Conservation (phyloP, 2,329 filamentous ascomycete species). For the Ascochyta pisi region DNA sequence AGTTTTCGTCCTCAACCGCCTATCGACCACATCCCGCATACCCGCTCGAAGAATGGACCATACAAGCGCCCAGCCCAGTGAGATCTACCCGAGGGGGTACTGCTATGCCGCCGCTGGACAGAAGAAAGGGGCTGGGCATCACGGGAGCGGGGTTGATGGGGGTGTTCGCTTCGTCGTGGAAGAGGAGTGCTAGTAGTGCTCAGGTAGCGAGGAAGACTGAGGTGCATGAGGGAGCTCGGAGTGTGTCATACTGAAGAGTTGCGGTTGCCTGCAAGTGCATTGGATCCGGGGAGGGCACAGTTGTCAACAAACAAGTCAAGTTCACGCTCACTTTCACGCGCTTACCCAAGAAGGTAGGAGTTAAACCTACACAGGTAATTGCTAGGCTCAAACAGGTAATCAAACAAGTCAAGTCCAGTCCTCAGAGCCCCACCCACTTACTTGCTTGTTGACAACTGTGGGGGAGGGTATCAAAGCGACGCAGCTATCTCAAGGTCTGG, state of each 20-base stretch:
- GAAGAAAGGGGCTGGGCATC: slow-evolving; percentile 10
- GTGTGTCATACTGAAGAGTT: slow-evolving; percentile 2
- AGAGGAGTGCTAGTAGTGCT: slow-evolving; percentile 21
- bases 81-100: slow-evolving; percentile 29
- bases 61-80: slow-evolving; percentile 39
- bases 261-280: too few species aligned
- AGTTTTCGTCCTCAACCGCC: slow-evolving; percentile 19
- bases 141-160: slow-evolving; percentile 28
- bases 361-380: too few species aligned
- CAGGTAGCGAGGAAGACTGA: neutral
- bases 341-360: too few species aligned
- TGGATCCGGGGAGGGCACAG: too few species aligned
- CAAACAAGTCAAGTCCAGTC: too few species aligned
- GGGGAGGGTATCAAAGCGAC: too few species aligned
- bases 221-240: neutral
- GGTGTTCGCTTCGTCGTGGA: slow-evolving; percentile 33
- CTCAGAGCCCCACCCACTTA: too few species aligned
- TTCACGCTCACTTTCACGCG: too few species aligned
- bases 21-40: slow-evolving; percentile 37
- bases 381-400: too few species aligned
- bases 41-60: slow-evolving; percentile 34
- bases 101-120: slow-evolving; percentile 28
- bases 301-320: too few species aligned
- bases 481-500: neutral
- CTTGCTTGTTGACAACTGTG: too few species aligned